Evolutionary conservation across 441 rosid genomes (phyloP), one percentile per base, ranked within the genome.

Genomic region (Gossypium davidsonii): DNA sequence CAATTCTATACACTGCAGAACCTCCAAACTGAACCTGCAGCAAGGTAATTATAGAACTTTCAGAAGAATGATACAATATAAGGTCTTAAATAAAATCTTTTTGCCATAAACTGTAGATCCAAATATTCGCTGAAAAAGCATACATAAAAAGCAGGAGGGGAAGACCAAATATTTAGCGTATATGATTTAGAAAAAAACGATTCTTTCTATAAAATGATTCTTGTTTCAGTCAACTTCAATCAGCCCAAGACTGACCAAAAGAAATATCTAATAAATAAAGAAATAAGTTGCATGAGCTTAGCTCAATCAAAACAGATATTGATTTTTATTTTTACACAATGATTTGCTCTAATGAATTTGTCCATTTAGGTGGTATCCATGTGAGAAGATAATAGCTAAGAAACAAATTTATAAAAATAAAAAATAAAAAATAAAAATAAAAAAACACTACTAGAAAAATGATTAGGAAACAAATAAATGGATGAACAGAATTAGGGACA

Each of bases 11-110:
- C 62, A 77, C 8, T 3, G 93, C 93, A 26, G 95, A 90, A 62
- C 88, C 87, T 55, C 88, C 93, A 76, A 90, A 85, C 39, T 83
- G 83, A 75, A 90, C 86, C 95, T 90, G 86, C 44, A 44, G 67
- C 42, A 57, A 37, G 62, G 70, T 17, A 48, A 64, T 44, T 65
- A 23, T 23, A 9, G 5, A 46, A 14, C 14, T 23, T 49, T 48
- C 21, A 67, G 23, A 48, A 66, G 3, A 66, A 67, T 65, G 37
- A 48, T 25, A 7, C 49, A 46, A 48, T 28, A 67, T 25, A 67
- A 48, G 14, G 6, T 66, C 20, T 18, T 12, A 3, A 21, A 44
- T n/a, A 66, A 66, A 65, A 44, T 44, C 17, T 42, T 65, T 7
- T 20, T 65, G 23, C 10, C 55, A 66, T 44, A 66, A 44, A 44